Percentiles rank a stretch among this genome's conserved stretches.
Evolutionary conservation across 495 filamentous ascomycete genomes (phyloP).

Genomic region (Cercophora newfieldiana): DNA sequence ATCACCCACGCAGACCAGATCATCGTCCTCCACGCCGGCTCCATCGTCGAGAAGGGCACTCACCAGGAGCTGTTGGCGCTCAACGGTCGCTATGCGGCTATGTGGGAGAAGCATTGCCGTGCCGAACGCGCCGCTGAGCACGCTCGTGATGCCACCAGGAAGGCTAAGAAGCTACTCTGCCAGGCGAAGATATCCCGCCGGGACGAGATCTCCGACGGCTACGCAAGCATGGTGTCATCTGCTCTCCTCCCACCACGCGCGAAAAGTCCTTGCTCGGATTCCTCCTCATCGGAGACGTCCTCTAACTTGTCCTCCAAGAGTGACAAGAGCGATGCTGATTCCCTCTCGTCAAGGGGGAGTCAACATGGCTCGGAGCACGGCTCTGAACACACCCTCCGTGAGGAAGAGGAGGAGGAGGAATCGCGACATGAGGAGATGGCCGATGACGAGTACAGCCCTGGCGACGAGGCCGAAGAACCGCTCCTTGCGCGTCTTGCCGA

Average conservation of each 20-base stretch:
- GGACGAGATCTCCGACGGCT: constrained; percentile 31
- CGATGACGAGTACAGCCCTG: constrained; percentile 13
- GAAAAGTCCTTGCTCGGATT: constrained; percentile 18
- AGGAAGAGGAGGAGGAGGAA: constrained; percentile 23
- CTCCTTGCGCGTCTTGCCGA: neutral
- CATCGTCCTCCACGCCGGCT: constrained; percentile 82
- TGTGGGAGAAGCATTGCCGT: constrained; percentile 95
- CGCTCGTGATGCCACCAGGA: constrained; percentile 58
- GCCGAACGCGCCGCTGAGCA: constrained; percentile 82
- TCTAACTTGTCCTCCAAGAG: constrained; percentile 20
- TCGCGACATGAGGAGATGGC: constrained; percentile 5
- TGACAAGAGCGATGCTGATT: constrained; percentile 10
- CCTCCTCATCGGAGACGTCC: constrained; percentile 11
- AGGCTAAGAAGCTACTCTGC: constrained; percentile 54
- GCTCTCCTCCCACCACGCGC: constrained; percentile 29
- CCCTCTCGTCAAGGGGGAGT: neutral
- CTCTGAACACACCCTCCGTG: constrained; percentile 33
- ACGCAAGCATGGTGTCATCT: constrained; percentile 37
- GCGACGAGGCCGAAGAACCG: neutral
- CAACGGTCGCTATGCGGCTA: constrained; percentile 79
- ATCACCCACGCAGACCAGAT: constrained; percentile 96
- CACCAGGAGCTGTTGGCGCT: constrained; percentile 78
- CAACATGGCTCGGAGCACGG: neutral
- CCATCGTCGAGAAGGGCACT: constrained; percentile 80
- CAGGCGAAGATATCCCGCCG: constrained; percentile 41